Conservation (phyloP, 148 eudicot species). For the Silene conica region DNA sequence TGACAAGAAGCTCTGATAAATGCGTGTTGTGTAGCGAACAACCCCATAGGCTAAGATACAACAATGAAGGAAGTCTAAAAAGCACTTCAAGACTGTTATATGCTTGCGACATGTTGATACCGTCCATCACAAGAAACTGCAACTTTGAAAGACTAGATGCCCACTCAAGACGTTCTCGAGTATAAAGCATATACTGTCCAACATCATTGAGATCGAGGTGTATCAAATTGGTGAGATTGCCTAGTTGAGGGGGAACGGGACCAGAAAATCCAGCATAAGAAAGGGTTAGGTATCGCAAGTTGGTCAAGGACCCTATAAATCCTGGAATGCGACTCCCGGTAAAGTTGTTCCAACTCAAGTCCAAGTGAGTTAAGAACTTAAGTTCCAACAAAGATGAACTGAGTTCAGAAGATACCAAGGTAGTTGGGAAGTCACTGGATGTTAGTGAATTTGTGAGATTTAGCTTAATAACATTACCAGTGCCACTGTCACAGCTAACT, state of each 20-base stretch:
- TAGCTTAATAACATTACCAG: neutral
- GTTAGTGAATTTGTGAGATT: no score
- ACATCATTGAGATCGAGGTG: neutral
- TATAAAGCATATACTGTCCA: neutral
- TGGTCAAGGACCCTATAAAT: constrained; percentile 7
- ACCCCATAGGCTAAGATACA: neutral
- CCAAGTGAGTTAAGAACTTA: constrained; percentile 12
- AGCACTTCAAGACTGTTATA: neutral
- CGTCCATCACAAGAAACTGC: neutral
- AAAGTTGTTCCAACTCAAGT: constrained; percentile 7
- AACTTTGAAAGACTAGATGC: neutral
- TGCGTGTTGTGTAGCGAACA: neutral
- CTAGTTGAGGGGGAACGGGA: constrained; percentile 1
- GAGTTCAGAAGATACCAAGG: neutral
- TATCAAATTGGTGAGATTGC: constrained; percentile 1
- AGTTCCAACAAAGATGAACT: constrained; percentile 9
- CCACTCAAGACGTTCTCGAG: neutral
- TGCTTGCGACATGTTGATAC: neutral
- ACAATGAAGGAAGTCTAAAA: neutral
- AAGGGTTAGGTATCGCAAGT: constrained; percentile 1
- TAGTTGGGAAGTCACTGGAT: neutral
- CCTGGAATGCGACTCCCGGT: neutral
- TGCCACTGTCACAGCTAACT: constrained; percentile 18
- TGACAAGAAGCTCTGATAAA: neutral
- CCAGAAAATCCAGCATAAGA: neutral